These are phyloP conservation scores for Monosporascus sp. DNA, from an alignment of 2,329 filamentous ascomycete species.

Conservation along the genomic window DNA sequence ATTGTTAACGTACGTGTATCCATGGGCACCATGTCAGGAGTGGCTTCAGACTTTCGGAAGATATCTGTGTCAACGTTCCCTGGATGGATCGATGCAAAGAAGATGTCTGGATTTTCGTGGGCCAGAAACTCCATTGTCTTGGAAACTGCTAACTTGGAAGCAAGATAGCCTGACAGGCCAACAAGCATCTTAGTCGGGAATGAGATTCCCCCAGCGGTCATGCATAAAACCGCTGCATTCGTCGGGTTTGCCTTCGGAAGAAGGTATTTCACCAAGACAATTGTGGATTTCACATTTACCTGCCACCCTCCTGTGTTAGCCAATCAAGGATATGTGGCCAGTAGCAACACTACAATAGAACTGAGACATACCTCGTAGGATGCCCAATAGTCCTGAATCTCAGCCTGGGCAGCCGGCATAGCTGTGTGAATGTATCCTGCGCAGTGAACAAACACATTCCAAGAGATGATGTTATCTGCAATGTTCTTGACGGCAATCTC, in stretches of 20 bases:
- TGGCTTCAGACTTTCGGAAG: constrained; percentile 16
- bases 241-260: constrained; percentile 3
- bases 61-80: constrained; percentile 18
- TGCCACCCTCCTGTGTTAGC: background rate
- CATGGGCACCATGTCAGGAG: constrained; percentile 12
- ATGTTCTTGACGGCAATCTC: background rate
- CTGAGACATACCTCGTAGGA: constrained; percentile 16
- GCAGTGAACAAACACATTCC: background rate
- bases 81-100: constrained; percentile 17
- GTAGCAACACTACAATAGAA: background rate
- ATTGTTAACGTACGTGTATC: constrained; percentile 4
- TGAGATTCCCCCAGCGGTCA: background rate
- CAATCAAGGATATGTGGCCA: too few relatives aligned
- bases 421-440: background rate
- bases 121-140: constrained; percentile 21
- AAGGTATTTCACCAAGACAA: constrained; percentile 6
- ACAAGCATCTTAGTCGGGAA: constrained; percentile 4
- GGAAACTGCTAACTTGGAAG: constrained; percentile 9
- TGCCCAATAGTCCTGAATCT: constrained; percentile 17
- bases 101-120: constrained; percentile 17
- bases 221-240: constrained; percentile 11
- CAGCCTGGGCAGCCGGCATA: constrained; percentile 3
- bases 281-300: constrained; percentile 7
- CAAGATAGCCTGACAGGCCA: constrained; percentile 8
- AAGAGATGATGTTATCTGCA: background rate